phyloP scores from a whole-genome alignment of 1,284 basidiomycete species.

The Apiotrichum mycotoxinovorans region DNA sequence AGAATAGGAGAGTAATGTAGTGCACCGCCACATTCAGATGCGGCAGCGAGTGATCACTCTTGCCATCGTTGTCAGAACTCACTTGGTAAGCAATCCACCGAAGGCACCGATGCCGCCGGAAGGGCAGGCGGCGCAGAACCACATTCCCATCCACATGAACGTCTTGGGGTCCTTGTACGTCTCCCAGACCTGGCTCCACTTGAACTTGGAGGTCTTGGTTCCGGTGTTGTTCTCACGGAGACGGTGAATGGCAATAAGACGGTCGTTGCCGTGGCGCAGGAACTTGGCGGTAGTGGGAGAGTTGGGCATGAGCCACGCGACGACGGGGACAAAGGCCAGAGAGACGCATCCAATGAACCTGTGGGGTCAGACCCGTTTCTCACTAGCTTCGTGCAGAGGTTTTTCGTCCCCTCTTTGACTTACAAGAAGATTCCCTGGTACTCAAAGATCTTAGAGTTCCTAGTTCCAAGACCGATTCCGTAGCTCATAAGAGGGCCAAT shows the following conservation, averaged over 20 bases:
- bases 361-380: background rate
- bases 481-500: constrained; percentile 39
- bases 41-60: background rate
- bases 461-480: constrained; percentile 36
- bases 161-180: constrained; percentile 46
- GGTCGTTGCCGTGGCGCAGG: constrained; percentile 41
- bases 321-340: constrained; percentile 52
- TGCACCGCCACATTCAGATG: no score
- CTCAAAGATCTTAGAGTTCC: constrained; percentile 19
- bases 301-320: constrained; percentile 51
- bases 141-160: constrained; percentile 24
- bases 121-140: constrained; percentile 40
- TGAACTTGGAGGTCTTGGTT: constrained; percentile 44
- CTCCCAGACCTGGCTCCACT: constrained; percentile 48
- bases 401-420: background rate
- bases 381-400: background rate
- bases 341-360: constrained; percentile 54
- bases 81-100: constrained; percentile 43
- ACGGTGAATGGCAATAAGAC: constrained; percentile 47
- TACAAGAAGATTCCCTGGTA: constrained; percentile 54
- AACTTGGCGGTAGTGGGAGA: constrained; percentile 45
- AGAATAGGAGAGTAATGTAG: no score
- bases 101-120: constrained; percentile 48
- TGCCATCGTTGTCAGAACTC: constrained; percentile 7
- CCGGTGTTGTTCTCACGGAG: constrained; percentile 49